Base-by-base conservation (phyloP, 257 asterid species). In the Solanum clarkiae region DNA sequence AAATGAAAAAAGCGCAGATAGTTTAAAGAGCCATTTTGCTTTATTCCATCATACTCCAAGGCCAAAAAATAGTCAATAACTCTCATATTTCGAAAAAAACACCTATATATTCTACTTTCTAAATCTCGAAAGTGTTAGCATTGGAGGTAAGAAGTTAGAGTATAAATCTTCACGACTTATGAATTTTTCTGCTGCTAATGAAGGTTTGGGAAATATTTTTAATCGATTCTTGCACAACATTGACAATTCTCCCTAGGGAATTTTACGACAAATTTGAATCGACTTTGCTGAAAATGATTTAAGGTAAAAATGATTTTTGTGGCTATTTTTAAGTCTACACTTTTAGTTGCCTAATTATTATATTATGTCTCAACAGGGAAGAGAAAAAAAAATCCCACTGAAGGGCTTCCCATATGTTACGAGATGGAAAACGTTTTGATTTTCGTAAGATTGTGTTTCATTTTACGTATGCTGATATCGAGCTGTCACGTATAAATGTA, bases 401-500 rank as follows among this genome's bases (percentile, higher is more conserved):
- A 6, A 4, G 42, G 24, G 9, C 8, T 63, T 24, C 10, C 18
- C 42, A 6, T 63, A 63, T 63, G 70, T 63, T 63, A 63, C 6
- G 42, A 63, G 18, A 24, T 65, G 8, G 4, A 15, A 22, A 4
- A 8, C 4, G 17, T 72, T 0, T 88, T 3, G 13, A 55, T 0
- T 15, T 89, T 1, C 94, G 97, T 0, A 36, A 85, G 0, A 36
- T 93, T 2, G 83, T 86, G 0, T 87, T 85, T 2, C 94, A 92
- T 84, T 93, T 94, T 60, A 57, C 53, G 8, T 91, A 89, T 5
- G 95, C 92, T 0, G 95, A 94, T 29, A 5, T 93, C 17, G 88
- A 54, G 36, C 20, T 92, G 89, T 80, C 88, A 1, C 24, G 81
- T n/a, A 70, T 13, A 6, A 89, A 69, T 12, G 57, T 86, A 0